These are phyloP conservation scores for Pouteria glomerata DNA, from an alignment of 148 eudicot species.

Conservation along the genomic window DNA sequence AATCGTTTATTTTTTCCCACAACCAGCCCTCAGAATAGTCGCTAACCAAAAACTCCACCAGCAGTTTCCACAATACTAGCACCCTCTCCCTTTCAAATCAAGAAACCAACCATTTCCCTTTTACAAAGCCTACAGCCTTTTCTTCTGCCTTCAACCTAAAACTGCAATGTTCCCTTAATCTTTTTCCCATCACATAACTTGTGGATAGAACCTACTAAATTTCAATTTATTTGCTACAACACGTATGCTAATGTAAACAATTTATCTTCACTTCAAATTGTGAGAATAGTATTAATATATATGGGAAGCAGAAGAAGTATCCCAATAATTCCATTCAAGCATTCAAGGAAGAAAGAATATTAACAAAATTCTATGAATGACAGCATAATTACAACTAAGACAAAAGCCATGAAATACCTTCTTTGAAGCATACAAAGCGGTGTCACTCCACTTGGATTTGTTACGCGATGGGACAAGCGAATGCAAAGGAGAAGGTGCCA, in stretches of 20 bases:
- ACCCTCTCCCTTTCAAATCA: too few species aligned
- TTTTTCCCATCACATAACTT: neutral
- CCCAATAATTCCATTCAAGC: neutral
- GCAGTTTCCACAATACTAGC: too few species aligned
- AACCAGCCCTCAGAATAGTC: too few species aligned
- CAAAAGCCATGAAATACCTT: conserved; percentile 49
- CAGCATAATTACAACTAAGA: neutral
- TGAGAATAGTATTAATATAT: neutral
- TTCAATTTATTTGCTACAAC: neutral
- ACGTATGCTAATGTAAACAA: neutral
- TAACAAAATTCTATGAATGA: neutral
- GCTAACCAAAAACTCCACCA: too few species aligned
- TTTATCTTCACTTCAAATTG: neutral
- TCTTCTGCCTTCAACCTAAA: too few species aligned
- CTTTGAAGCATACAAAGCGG: conserved; percentile 50
- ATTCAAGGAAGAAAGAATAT: neutral
- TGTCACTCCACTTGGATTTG: conserved; percentile 82
- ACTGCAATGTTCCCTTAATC: too few species aligned
- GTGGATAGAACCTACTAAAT: neutral
- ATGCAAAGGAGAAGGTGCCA: conserved; percentile 38
- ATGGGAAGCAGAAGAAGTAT: neutral
- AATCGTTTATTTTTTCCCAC: too few species aligned
- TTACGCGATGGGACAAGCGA: conserved; percentile 31
- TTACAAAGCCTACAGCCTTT: too few species aligned
- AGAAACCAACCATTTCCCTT: too few species aligned